These are phyloP conservation scores for Mycena floridula DNA, from an alignment of 768 basidiomycete genomes.

Conservation along the genomic window DNA sequence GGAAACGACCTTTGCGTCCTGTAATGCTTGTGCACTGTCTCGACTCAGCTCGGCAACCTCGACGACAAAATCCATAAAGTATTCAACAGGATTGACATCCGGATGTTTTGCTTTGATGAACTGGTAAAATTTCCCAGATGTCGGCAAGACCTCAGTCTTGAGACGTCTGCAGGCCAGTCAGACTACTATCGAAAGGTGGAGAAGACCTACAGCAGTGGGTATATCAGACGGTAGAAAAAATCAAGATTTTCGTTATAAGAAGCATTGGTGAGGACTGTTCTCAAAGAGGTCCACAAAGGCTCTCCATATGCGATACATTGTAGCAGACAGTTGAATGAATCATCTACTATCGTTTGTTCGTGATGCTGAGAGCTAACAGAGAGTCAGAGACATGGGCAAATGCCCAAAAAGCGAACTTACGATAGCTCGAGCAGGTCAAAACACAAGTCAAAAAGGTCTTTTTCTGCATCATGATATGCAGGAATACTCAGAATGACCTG, in stretches of 20 bases:
- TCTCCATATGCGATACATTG: constrained; percentile 8
- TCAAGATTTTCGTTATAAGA: constrained; percentile 8
- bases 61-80: constrained; percentile 7
- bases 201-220: constrained; percentile 7
- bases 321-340: constrained; percentile 1
- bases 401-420: background rate
- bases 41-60: constrained; percentile 6
- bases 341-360: too few species aligned
- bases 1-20: constrained; percentile 4
- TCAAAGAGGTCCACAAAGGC: constrained; percentile 1
- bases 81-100: constrained; percentile 2
- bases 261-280: constrained; percentile 2
- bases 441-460: constrained; percentile 4
- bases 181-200: background rate
- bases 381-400: too few species aligned
- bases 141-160: constrained; percentile 1
- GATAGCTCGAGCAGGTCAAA: constrained; percentile 9
- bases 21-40: constrained; percentile 4
- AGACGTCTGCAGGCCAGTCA: constrained; percentile 2
- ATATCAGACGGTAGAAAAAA: constrained; percentile 10
- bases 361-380: too few species aligned
- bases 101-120: constrained; percentile 3
- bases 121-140: constrained; percentile 4
- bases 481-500: constrained; percentile 4
- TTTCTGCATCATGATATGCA: background rate